Evolutionary conservation across 495 filamentous ascomycete species (phyloP), one percentile per base, ranked within the genome.

Genomic region (Glonium stellatum): DNA sequence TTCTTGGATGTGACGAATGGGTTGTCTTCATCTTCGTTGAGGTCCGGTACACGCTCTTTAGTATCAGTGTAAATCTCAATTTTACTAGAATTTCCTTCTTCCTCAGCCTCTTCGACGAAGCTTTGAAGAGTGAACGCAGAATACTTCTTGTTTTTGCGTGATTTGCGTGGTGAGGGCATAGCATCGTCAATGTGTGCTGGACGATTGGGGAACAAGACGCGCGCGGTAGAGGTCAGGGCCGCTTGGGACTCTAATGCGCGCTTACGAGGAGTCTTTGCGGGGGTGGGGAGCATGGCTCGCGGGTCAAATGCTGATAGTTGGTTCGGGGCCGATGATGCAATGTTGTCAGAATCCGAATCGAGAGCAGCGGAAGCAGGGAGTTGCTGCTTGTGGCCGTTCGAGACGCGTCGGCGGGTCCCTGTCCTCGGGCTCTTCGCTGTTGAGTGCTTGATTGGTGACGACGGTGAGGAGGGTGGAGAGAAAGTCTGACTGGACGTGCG

Each of bases 21-120:
- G 64, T 96, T 97, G 2, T 85, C 83, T 60, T 77, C 69, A 57
- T 74, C 82, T 25, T 74, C 60, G 68, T 88, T 88, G 4, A 83
- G 58, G 68, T 85, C 83, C 27, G 93, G 93, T 36, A 96, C 75
- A 46, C 89, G 86, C 67, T 95, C 92, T 68, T 87, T 86, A 2
- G 88, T 87, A 67, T 98, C 93, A 10, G 91, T 97, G 70, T 84
- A 96, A 55, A 98, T 95, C 64, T 83, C 73, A 61, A 97, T 90
- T 11, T 80, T 70, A 42, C 77, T 73, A n/a, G 70, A 64, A 23
- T 61, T 70, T 1, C 75, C 58, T 5, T 39, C 46, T 12, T 54
- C 76, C 11, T 70, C 66, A 51, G 74, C 66, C 4, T 80, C 76
- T 21, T 81, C 83, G 34, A 71, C 76, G 67, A 87, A 85, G 70